These are phyloP conservation scores for Podospora australis DNA, from an alignment of 495 filamentous ascomycete species.

Conservation along the genomic window DNA sequence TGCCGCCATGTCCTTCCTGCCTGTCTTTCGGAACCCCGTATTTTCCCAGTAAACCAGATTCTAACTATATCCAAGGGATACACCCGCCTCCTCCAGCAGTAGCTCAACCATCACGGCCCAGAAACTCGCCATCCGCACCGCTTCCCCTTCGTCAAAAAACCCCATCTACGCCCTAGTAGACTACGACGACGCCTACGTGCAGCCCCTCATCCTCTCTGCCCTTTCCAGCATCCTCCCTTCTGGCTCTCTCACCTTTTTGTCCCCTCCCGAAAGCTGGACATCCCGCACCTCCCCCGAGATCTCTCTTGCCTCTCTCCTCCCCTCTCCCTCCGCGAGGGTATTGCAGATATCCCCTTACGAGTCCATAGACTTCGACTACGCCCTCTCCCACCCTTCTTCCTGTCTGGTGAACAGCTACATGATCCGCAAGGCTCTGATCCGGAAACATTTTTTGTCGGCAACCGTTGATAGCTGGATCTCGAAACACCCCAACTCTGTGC, in stretches of 20 bases:
- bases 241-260: conserved; percentile 26
- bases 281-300: conserved; percentile 17
- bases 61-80: too few relatives aligned
- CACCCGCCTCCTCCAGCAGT: neutral
- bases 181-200: conserved; percentile 81
- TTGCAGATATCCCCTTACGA: conserved; percentile 89
- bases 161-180: conserved; percentile 62
- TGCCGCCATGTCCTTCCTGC: too few relatives aligned
- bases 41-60: too few relatives aligned
- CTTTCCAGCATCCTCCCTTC: conserved; percentile 55
- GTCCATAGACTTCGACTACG: conserved; percentile 70
- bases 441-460: conserved; percentile 84
- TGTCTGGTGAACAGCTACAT: conserved; percentile 75
- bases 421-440: conserved; percentile 94
- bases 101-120: neutral
- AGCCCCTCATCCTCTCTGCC: conserved; percentile 70
- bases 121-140: neutral
- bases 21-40: too few relatives aligned
- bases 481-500: conserved; percentile 67
- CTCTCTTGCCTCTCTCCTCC: conserved; percentile 25
- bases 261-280: conserved; percentile 14
- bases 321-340: conserved; percentile 39
- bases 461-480: conserved; percentile 74
- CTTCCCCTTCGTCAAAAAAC: conserved; percentile 2
- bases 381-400: conserved; percentile 51